Base-by-base conservation (phyloP, 805 yeast genomes). In the Suhomyces tanzawaensis region DNA sequence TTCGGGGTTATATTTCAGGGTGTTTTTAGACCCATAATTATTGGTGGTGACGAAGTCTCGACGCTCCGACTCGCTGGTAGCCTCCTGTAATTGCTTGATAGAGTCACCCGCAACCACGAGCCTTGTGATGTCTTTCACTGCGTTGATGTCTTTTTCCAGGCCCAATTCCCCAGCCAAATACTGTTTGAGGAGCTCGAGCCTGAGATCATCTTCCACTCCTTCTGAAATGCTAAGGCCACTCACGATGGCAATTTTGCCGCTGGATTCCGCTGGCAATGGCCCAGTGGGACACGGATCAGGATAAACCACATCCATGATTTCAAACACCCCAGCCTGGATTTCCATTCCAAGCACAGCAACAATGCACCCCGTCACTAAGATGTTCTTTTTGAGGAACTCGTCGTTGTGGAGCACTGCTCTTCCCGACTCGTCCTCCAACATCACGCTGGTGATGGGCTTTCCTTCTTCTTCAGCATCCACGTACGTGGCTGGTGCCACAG, bases 401-500 rank as follows among this genome's bases (percentile, higher is more conserved):
- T 88, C 90, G 31, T 77, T 77, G 34, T 77, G 80, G 16, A 93
- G 62, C 22, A 79, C 58, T 5, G 95, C 82, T 35, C 99, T 70
- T 3, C 99, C 99, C 39, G 89, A 80, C 52, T 89, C 96, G 61
- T 93, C 99, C 58, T 93, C 98, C 24, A 93, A 57, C 82, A 81
- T 79, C 19, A 85, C 53, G 52, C 82, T 86, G 12, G 76, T 58
- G 27, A 49, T 56, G 0, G 79, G 74, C 47, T 78, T 83, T 7
- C 72, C 64, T 43, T 82, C 83, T 19, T 78, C 58, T 5, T 65
- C 51, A 36, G 59, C 40, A 55, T 70, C 53, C 38, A 58, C 40
- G 32, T 53, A 50, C 47, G 54, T 45, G 38, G 62, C 2, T 68
- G 75, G 23, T 61, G 58, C 34, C 48, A 52, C 42, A 3, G 76